A percentile compares a stretch with the other conserved stretches of the same genome.
Evolutionary conservation across 2,329 filamentous ascomycete species (phyloP).

Genomic region (Aureobasidium sp.): DNA sequence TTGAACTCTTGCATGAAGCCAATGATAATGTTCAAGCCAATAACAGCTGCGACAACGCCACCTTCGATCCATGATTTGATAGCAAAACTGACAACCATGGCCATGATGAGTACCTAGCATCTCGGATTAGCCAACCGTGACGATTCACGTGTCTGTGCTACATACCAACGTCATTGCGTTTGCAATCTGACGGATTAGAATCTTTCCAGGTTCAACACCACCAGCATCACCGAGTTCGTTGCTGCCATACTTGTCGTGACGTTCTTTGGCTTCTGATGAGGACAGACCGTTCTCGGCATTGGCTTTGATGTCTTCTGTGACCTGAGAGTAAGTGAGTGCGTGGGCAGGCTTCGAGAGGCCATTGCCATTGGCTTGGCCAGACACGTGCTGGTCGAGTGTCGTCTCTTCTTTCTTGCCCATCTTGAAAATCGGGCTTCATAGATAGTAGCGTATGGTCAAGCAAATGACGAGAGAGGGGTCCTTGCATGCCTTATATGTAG

Average conservation of each 20-base stretch:
- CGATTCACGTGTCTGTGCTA: background rate
- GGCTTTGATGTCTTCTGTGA: constrained; percentile 53
- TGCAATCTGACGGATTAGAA: constrained; percentile 63
- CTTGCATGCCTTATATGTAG: constrained; percentile 13
- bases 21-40: constrained; percentile 39
- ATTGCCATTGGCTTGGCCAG: constrained; percentile 40
- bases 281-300: constrained; percentile 62
- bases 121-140: background rate
- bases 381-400: constrained; percentile 34
- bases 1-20: constrained; percentile 43
- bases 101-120: constrained; percentile 37
- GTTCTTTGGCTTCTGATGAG: constrained; percentile 50
- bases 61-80: constrained; percentile 44
- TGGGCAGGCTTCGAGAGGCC: constrained; percentile 58
- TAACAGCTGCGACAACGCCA: constrained; percentile 41
- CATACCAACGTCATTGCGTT: constrained; percentile 69
- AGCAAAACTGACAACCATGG: constrained; percentile 43
- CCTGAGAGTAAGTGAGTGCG: constrained; percentile 47
- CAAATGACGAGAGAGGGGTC: constrained; percentile 3
- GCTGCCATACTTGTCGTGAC: constrained; percentile 54
- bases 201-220: constrained; percentile 63
- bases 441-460: constrained; percentile 5
- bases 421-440: constrained; percentile 20
- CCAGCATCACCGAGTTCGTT: constrained; percentile 67
- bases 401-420: constrained; percentile 34